Percentiles rank a stretch among this genome's conserved stretches.
Conservation (phyloP, 2,329 filamentous ascomycete species). For the Macrophomina phaseolina region DNA sequence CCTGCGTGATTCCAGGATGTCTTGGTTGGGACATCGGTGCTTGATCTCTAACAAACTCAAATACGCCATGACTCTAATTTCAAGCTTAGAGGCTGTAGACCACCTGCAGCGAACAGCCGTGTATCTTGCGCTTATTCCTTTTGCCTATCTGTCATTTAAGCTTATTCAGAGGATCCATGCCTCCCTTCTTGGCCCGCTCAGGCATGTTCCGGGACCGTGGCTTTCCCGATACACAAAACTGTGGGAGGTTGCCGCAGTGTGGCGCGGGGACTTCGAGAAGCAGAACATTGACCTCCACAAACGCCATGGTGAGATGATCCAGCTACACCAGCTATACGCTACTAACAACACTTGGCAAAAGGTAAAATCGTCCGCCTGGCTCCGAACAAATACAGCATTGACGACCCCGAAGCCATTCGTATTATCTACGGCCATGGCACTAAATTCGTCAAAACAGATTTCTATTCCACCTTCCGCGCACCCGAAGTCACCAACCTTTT, state of each 20-base stretch:
- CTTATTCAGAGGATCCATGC: neutral
- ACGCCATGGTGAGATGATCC: neutral
- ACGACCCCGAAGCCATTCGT: constrained; percentile 39
- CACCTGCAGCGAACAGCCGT: neutral
- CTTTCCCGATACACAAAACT: constrained; percentile 32
- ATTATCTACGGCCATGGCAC: constrained; percentile 45
- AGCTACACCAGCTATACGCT: too few relatives aligned
- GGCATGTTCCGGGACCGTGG: constrained; percentile 33
- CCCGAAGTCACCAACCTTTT: neutral
- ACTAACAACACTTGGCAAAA: neutral
- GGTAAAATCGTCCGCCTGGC: constrained; percentile 39
- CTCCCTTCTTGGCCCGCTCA: constrained; percentile 27
- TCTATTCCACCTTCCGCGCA: constrained; percentile 43
- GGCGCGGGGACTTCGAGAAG: constrained; percentile 31
- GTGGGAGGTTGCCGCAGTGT: constrained; percentile 33
- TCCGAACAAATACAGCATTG: constrained; percentile 39
- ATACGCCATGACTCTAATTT: neutral
- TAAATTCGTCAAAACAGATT: constrained; percentile 55
- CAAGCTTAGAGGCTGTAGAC: neutral
- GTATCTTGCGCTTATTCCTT: neutral
- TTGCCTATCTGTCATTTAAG: neutral
- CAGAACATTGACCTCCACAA: constrained; percentile 34
- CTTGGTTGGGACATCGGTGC: neutral
- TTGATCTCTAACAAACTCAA: neutral
- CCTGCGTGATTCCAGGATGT: neutral